Evolutionary conservation across 345 rosid species (phyloP), one percentile per base, ranked within the genome.

Genomic region (Moricandia arvensis): DNA sequence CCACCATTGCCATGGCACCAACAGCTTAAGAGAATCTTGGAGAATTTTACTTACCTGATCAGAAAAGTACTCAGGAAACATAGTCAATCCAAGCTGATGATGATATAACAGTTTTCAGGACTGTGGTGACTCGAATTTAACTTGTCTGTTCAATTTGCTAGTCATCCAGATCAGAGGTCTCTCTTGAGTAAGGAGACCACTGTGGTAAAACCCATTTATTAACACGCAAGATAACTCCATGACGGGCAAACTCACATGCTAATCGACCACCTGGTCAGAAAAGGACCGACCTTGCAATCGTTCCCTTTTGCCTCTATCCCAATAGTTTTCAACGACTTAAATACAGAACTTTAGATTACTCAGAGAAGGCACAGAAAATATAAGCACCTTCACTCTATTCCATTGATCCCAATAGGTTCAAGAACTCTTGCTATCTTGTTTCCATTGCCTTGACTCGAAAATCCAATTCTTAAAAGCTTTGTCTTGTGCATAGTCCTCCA

Each of bases 161-260:
- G 76, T 81, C 91, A 12, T 84, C 84, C 49, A 80, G 79, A 55
- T 86, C 93, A 0, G 88, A 80, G 30, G 68, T 54, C 75, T 93
- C 97, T 75, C 88, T 82, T 80, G 93, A 82, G 98, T 96, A 79
- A 91, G 94, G 74, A 94, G 88, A 63, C 98, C 96, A 6, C 97
- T 97, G 15, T 93, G 97, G 72, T 97, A 93, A 93, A 59, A 93
- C 67, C 97, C 98, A 93, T 66, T 93, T 90, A 81, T 93, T 93
- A 72, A 91, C 84, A 78, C 82, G 86, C 59, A 93, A 86, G 51
- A 84, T 85, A 41, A 91, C 91, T 16, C 88, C 77, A 17, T 94
- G 93, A 59, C 84, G 85, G 3, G 96, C 84, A 82, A 94, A 75
- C 62, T 90, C 93, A 59, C 86, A 21, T 21, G 24, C 24, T 21